phyloP scores from a whole-genome alignment of 176 grass and related monocot species.

The Zizania latifolia region DNA sequence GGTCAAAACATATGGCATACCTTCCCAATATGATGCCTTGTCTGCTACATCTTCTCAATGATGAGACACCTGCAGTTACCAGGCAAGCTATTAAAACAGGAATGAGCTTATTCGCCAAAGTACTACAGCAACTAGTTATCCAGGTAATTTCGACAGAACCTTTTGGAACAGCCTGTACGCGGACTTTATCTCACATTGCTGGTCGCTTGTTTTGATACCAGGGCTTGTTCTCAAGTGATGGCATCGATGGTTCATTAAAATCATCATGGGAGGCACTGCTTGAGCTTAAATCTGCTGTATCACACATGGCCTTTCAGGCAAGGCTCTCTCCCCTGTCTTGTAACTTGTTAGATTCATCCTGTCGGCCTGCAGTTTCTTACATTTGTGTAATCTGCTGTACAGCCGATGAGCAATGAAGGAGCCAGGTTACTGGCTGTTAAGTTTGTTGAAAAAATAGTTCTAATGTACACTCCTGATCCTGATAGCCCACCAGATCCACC shows the following conservation, averaged over 20 bases:
- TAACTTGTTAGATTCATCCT: not conserved
- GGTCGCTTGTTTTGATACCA: conserved; percentile 18
- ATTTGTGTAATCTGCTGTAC: conserved; percentile 20
- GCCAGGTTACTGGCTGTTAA: conserved; percentile 71
- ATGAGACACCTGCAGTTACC: conserved; percentile 62
- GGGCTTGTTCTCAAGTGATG: conserved; percentile 65
- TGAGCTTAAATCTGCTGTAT: conserved; percentile 61
- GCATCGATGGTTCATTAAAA: conserved; percentile 69
- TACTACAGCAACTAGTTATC: conserved; percentile 63
- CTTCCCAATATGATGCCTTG: conserved; percentile 62
- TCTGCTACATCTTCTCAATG: conserved; percentile 61
- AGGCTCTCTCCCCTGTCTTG: conserved; percentile 5
- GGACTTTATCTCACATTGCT: not conserved
- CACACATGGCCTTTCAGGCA: conserved; percentile 59
- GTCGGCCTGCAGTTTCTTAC: not conserved
- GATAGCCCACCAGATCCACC: conserved; percentile 71
- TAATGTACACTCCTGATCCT: conserved; percentile 83
- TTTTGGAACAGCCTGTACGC: not conserved
- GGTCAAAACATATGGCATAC: conserved; percentile 44
- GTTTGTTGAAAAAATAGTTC: conserved; percentile 79
- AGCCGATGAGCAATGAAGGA: conserved; percentile 67
- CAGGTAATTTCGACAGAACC: conserved; percentile 41
- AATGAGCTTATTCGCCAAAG: conserved; percentile 54
- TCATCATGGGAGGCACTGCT: conserved; percentile 77
- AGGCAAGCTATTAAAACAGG: conserved; percentile 86